Conservation (phyloP, 306 rosid genomes). For the Ochetophila trinervis region DNA sequence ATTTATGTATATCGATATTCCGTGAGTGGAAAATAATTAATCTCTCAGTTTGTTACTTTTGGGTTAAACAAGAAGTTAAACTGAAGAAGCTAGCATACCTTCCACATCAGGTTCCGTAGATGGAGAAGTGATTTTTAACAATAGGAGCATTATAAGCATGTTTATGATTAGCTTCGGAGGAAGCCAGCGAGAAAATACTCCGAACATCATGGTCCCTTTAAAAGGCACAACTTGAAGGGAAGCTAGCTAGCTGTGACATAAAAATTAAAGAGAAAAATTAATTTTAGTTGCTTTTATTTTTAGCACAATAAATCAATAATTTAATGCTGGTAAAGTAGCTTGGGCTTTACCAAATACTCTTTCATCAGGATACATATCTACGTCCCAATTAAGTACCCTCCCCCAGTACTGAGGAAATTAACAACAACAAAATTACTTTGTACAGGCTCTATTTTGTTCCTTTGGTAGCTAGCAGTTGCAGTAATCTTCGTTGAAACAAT, state of each 20-base stretch:
- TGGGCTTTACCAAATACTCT: too few species aligned
- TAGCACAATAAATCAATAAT: too few species aligned
- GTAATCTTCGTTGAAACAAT: too few species aligned
- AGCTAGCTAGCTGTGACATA: slow-evolving; percentile 13
- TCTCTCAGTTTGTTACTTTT: neutral
- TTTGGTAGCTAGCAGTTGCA: too few species aligned
- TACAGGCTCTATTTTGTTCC: too few species aligned
- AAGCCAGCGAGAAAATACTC: slow-evolving; percentile 28
- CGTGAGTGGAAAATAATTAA: too few species aligned
- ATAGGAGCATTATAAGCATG: slow-evolving; percentile 48
- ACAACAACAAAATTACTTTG: too few species aligned
- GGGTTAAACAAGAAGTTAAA: neutral
- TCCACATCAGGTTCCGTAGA: slow-evolving; percentile 66
- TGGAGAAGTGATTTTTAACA: slow-evolving; percentile 46
- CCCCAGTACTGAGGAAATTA: too few species aligned
- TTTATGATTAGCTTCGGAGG: slow-evolving; percentile 41
- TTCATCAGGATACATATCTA: too few species aligned
- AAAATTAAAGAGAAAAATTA: neutral
- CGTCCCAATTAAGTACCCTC: too few species aligned
- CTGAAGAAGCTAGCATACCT: slow-evolving; percentile 37
- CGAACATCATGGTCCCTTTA: slow-evolving; percentile 43
- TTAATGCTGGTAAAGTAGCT: too few species aligned
- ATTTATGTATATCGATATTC: too few species aligned
- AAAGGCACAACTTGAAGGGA: slow-evolving; percentile 19
- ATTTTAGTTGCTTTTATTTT: neutral